Conservation (phyloP, 768 basidiomycete species). For the Termitomyces sp. region DNA sequence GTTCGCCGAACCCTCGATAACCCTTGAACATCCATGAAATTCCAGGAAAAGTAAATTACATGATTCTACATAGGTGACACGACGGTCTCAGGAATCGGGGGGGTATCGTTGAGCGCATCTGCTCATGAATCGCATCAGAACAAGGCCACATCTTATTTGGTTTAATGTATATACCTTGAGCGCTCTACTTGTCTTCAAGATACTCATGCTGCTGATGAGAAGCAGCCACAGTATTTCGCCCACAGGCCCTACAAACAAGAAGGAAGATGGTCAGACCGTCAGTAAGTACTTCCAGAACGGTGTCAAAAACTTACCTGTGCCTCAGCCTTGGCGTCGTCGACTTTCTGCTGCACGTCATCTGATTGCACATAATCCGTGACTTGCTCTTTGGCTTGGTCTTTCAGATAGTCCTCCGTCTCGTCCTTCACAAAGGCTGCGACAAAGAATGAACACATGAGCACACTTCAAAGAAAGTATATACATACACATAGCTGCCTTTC, state of each 20-base stretch:
- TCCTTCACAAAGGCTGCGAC: slow-evolving; percentile 12
- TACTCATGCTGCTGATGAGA: slow-evolving; percentile 9
- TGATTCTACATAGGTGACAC: too few relatives aligned
- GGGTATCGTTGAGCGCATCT: not conserved
- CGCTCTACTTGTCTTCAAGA: not conserved
- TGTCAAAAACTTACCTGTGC: slow-evolving; percentile 17
- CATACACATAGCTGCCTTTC: slow-evolving; percentile 10
- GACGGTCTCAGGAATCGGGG: not conserved
- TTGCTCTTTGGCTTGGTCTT: slow-evolving; percentile 17
- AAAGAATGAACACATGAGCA: not conserved
- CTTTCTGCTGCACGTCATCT: slow-evolving; percentile 17
- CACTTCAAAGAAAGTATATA: not conserved
- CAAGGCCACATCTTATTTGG: not conserved
- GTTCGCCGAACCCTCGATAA: too few relatives aligned
- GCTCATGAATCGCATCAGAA: not conserved
- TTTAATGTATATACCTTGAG: not conserved
- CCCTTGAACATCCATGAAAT: not conserved
- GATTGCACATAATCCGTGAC: slow-evolving; percentile 20
- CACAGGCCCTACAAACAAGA: slow-evolving; percentile 18
- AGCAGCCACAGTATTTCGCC: slow-evolving; percentile 25
- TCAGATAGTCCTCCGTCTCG: slow-evolving; percentile 16
- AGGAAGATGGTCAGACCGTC: not conserved
- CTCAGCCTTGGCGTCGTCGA: slow-evolving; percentile 24
- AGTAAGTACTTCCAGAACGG: not conserved
- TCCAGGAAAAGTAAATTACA: not conserved